Percentiles rank a stretch among this genome's conserved stretches.
phyloP scores from a whole-genome alignment of 2,329 filamentous ascomycete genomes.

The Aplosporella prunicola region DNA sequence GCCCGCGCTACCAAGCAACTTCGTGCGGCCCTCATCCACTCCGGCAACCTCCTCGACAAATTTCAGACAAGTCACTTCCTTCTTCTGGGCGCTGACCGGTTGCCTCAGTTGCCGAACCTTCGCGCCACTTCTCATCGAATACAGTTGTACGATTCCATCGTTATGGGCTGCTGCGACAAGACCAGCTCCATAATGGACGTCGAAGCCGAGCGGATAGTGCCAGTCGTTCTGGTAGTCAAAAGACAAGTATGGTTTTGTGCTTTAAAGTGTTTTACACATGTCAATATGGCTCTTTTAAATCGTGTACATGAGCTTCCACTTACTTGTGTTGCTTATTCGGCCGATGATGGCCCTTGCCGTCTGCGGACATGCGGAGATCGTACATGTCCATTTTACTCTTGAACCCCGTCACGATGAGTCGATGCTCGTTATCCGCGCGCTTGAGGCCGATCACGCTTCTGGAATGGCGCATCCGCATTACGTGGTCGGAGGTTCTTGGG shows the following conservation, averaged over 20 bases:
- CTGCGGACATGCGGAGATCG: conserved; percentile 15
- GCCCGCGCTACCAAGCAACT: conserved; percentile 10
- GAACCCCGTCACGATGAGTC: conserved; percentile 12
- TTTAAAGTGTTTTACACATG: too few species aligned
- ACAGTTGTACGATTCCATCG: conserved; percentile 17
- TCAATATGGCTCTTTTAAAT: too few species aligned
- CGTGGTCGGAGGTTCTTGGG: conserved; percentile 1
- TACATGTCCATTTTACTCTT: conserved; percentile 12
- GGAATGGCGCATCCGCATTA: conserved; percentile 2
- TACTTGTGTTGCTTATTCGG: conserved; percentile 13
- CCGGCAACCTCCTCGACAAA: conserved; percentile 21
- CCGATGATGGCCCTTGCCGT: conserved; percentile 12
- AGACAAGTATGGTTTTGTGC: conserved; percentile 19
- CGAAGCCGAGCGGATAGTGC: conserved; percentile 19
- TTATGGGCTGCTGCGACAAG: conserved; percentile 26
- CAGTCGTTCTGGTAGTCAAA: conserved; percentile 21
- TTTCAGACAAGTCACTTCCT: conserved; percentile 18
- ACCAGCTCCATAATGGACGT: conserved; percentile 21
- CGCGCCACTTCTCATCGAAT: conserved; percentile 26
- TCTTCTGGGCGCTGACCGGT: neutral
- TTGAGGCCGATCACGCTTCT: conserved; percentile 5
- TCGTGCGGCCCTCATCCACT: conserved; percentile 13
- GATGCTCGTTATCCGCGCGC: conserved; percentile 3
- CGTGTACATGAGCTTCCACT: too few species aligned
- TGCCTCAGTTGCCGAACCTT: conserved; percentile 14